Conservation (phyloP, 495 filamentous ascomycete species). For the Lindgomyces ingoldianus region DNA sequence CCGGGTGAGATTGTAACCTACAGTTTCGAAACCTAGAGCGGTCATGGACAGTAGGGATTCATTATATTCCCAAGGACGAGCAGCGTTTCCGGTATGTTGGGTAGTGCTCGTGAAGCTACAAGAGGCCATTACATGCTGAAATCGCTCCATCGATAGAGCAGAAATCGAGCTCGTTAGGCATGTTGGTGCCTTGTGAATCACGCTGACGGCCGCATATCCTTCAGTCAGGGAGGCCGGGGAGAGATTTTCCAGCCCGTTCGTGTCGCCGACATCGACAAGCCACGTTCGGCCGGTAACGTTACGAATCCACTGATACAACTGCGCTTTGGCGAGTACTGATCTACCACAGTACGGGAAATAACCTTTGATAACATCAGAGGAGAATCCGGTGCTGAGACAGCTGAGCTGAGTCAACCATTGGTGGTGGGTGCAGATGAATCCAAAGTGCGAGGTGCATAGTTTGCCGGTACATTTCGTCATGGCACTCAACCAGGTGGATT, state of each 20-base stretch:
- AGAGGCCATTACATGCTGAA: conserved; percentile 10
- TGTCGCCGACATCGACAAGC: conserved; percentile 26
- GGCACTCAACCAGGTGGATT: conserved; percentile 17
- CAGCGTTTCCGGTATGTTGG: conserved; percentile 18
- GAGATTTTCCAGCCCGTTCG: conserved; percentile 11
- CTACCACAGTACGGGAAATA: conserved; percentile 20
- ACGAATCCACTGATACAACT: conserved; percentile 23
- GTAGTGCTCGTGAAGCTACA: conserved; percentile 21
- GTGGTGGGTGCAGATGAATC: conserved; percentile 24
- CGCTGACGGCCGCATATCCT: conserved; percentile 14
- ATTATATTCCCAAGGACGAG: conserved; percentile 21
- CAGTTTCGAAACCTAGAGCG: conserved; percentile 25
- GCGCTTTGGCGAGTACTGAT: conserved; percentile 25
- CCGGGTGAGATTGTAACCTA: conserved; percentile 18
- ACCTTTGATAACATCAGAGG: conserved; percentile 9
- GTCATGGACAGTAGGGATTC: conserved; percentile 8
- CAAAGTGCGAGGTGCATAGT: conserved; percentile 20
- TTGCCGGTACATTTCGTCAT: conserved; percentile 25
- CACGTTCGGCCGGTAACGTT: conserved; percentile 17
- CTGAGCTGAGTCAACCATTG: conserved; percentile 29
- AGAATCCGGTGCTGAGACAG: conserved; percentile 26
- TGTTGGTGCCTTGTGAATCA: conserved; percentile 13
- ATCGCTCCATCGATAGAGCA: conserved; percentile 2
- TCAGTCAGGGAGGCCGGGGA: conserved; percentile 8
- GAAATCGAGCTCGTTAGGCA: conserved; percentile 13